Base-by-base conservation (phyloP, 129 eudicot genomes). In the Arctium lappa region DNA sequence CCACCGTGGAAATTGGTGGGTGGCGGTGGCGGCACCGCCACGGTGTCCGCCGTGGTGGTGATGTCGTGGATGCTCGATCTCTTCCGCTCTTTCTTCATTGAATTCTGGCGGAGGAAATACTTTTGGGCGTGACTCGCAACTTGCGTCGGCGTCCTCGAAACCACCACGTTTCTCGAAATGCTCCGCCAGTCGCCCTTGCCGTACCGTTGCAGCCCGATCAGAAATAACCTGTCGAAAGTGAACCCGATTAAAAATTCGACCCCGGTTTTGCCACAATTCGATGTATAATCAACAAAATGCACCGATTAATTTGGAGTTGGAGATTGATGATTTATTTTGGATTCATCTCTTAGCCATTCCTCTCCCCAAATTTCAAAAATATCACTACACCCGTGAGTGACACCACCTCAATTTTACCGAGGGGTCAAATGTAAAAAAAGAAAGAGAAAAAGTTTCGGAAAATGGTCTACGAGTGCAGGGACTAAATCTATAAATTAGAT, bases 111-210 rank as follows among this genome's bases (percentile, higher is more conserved):
- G 13, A 92, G 92, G 71, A 66, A 90, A 81, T 88, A 92, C 80
- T 92, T 92, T 63, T 92, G 97, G 0, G 97, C 97, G 7, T 92
- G 97, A 63, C 97, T 92, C 0, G 97, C 97, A 15, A 92, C 94
- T 72, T 91, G 97, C 1, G 97, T 88, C 11, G 97, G 92, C 6
- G 97, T 92, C 66, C 94, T 80, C 1, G 97, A 86, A 63, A 90
- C 89, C 15, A 92, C 97, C 13, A 85, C 90, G 75, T 90, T 92
- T 77, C 97, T 81, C 0, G 97, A 92, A 11, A 92, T 92, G 82
- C 97, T 92, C 83, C 97, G 80, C 97, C 97, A 92, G 34, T 92
- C 97, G 3, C 97, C 97, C 70, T 87, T 90, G 8, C 97, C 94
- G 46, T 77, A 92, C 63, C 80, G 81, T 32, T 90, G 89, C 13